Percentiles rank a stretch among this genome's conserved stretches.
phyloP scores from a whole-genome alignment of 108 stramenopile genomes.

The Conticribra weissflogii region DNA sequence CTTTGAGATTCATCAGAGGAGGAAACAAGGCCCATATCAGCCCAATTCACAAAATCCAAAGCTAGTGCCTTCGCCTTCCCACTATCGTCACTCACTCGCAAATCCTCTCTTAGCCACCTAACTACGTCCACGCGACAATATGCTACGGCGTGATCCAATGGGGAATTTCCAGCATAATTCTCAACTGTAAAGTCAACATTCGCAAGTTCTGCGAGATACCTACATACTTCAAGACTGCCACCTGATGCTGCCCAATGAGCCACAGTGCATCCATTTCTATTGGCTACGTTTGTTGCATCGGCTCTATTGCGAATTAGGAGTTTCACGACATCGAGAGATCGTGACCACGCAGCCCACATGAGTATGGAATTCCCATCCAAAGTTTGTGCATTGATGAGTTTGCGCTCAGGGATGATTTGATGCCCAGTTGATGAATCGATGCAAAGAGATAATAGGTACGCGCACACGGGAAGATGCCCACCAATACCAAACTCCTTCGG shows the following conservation, averaged over 20 bases:
- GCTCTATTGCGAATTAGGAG: constrained; percentile 70
- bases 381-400: constrained; percentile 66
- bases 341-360: constrained; percentile 90
- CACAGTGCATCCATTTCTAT: constrained; percentile 82
- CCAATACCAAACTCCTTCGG: constrained; percentile 76
- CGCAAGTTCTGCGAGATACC: constrained; percentile 64
- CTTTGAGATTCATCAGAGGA: constrained; percentile 35
- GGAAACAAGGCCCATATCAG: constrained; percentile 27
- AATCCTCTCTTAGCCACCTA: constrained; percentile 62
- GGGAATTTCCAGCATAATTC: constrained; percentile 80
- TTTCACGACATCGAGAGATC: constrained; percentile 73
- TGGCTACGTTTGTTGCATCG: constrained; percentile 40
- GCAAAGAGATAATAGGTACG: constrained; percentile 54
- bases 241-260: constrained; percentile 77
- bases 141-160: constrained; percentile 80
- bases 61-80: constrained; percentile 35
- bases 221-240: constrained; percentile 55
- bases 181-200: constrained; percentile 69
- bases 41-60: constrained; percentile 47
- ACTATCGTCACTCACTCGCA: constrained; percentile 30
- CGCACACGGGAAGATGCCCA: constrained; percentile 64
- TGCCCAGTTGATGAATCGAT: constrained; percentile 2
- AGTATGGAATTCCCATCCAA: constrained; percentile 83
- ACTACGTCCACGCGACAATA: constrained; percentile 72
- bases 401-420: constrained; percentile 22